Base-by-base conservation (phyloP, 108 stramenopile species). In the Pseudonitzschia multiseries region DNA sequence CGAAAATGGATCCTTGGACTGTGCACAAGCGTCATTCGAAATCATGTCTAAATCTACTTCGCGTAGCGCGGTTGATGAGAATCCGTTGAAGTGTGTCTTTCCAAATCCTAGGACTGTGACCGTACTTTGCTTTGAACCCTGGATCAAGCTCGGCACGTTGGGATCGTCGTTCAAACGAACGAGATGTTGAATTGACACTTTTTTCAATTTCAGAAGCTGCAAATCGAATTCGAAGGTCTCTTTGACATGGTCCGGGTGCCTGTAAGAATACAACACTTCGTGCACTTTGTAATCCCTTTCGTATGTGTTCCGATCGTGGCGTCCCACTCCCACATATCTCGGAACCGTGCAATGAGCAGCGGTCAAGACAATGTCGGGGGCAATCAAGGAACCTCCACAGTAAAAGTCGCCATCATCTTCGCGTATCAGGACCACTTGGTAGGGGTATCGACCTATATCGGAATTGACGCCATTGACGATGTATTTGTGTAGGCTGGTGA, bases 121-220 rank as follows among this genome's bases (percentile, higher is more conserved):
- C 15, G 40, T n/a, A 10, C 20, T 56, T 24, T 56, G 54, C 21
- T 21, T 2, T 22, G 2, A 8, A 8, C 54, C 54, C 29, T 33
- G 61, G n/a, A 18, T 62, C 32, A 33, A 12, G 32, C 2, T 17
- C n/a, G 61, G 61, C 31, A 62, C 12, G 3, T 18, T 18, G 12
- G 61, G 61, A 41, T 62, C 29, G 13, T 62, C 32, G n/a, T 62
- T 62, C 33, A 62, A 40, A 17, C 29, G 61, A 62, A 62, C 40
- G n/a, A 28, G 33, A 36, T 3, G 32, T 33, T 33, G 36, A 4
- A 8, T n/a, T 4, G 61, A 33, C 17, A 28, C 8, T 2, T 26
- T 5, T 21, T 28, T 62, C 29, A 62, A 17, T 62, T 62, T 62
- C 9, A 62, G 29, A 13, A 62, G 61, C 31, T n/a, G 18, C 61